Evolutionary conservation across 2,329 filamentous ascomycete species (phyloP), one percentile per base, ranked within the genome.

Genomic region (Kalaharituber pfeilii): DNA sequence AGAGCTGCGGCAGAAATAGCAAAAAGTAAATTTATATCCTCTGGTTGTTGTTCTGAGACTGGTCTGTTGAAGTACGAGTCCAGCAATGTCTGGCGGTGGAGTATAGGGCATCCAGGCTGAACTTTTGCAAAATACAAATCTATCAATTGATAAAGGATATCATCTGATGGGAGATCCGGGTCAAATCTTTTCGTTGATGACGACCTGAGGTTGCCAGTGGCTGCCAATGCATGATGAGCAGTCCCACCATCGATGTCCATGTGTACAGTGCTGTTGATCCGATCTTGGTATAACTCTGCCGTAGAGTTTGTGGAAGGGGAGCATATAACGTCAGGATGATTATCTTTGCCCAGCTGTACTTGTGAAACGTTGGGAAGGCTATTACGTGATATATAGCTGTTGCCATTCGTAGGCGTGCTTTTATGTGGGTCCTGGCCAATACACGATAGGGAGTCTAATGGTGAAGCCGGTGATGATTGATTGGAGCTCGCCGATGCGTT

Each of bases 1-100:
- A 95, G 71, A 0, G 86, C 88, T 0, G 86, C 91, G 1, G 86
- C 86, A 3, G 94, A 86, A 53, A 94, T 93, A 4, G 88, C 83
- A 67, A 94, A 86, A 5, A 94, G 72, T 13, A 94, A 72, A 53
- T 94, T 82, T 42, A 82, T 76, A 65, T 94, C 87, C 1, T 82
- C 80, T 67, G 93, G 85, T 33, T 88, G 83, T 1, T 91, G 71
- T 1, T 81, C 77, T 0, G 80, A 78, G 1, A 81, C 78, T 0
- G 86, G 86, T 62, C 57, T 55, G 22, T 49, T 52, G 18, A 94
- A 94, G 0, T 94, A 73, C 0, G 80, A 79, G 62, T 94, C 84
- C 7, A 94, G 68, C 0, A 86, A 94, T 3, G 82, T 80, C 64
- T 84, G 80, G 22, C 86, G 79, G 67, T 94, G 86, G n/a, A 94